Evolutionary conservation across 2,329 filamentous ascomycete species (phyloP).

Genomic region (Hymenoscyphus albidus): DNA sequence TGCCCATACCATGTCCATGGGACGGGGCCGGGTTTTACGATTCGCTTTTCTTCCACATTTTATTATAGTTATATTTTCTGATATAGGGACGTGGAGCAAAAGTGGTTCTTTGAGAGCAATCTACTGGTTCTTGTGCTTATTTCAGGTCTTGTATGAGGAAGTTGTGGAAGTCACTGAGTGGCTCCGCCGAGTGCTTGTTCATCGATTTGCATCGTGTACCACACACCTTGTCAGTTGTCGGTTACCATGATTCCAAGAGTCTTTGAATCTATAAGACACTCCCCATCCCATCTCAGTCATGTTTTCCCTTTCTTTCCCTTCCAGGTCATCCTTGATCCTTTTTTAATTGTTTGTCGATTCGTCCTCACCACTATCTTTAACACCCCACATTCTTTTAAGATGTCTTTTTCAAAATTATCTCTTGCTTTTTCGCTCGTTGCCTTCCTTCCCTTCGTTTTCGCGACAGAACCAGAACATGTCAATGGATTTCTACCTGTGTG

Average conservation of each 20-base stretch:
- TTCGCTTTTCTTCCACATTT: not conserved
- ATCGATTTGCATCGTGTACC: not conserved
- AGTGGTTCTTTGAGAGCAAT: not conserved
- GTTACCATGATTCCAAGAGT: not conserved
- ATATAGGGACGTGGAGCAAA: not conserved
- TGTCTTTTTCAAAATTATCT: constrained; percentile 2
- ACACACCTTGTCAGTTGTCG: not conserved
- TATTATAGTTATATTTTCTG: not conserved
- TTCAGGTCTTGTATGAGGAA: not conserved
- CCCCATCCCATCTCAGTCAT: not conserved
- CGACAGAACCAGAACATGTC: constrained; percentile 12
- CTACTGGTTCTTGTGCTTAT: not conserved
- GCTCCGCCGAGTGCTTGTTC: not conserved
- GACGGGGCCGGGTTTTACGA: not conserved
- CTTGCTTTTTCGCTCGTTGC: constrained; percentile 10
- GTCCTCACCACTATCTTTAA: constrained; percentile 2
- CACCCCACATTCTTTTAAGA: constrained; percentile 1
- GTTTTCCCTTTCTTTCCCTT: not conserved
- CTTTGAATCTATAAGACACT: not conserved
- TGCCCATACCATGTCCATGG: not conserved
- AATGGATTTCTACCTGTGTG: constrained; percentile 22
- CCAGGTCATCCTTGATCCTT: constrained; percentile 1
- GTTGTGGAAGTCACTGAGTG: not conserved
- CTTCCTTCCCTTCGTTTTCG: constrained; percentile 12
- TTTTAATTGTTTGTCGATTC: not conserved